Evolutionary conservation across 805 yeast genomes (phyloP).

Genomic region (Lipomyces yamanashiensis): DNA sequence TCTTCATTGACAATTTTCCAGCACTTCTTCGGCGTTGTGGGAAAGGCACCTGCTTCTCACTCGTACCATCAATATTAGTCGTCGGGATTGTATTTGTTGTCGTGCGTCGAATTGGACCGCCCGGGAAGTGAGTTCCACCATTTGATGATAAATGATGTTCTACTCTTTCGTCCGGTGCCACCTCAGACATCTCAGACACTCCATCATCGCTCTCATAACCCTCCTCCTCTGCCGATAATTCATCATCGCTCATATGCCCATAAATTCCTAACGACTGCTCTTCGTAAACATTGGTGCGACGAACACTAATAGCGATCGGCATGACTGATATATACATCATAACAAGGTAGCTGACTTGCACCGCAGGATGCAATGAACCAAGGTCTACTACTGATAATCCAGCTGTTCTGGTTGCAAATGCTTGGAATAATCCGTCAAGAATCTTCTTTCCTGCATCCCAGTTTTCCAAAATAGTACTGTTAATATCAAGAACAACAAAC

Average conservation of each 20-base stretch:
- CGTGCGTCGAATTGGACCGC: neutral
- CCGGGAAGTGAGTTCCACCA: neutral
- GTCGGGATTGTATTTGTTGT: neutral
- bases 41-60: neutral
- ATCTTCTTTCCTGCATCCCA: slow-evolving; percentile 71
- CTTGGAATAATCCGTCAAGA: slow-evolving; percentile 85
- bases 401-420: slow-evolving; percentile 91
- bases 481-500: slow-evolving; percentile 77
- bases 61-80: slow-evolving; percentile 2
- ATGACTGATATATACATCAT: slow-evolving; percentile 98
- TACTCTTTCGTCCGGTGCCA: neutral
- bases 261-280: slow-evolving; percentile 97
- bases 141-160: neutral
- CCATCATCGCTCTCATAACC: slow-evolving; percentile 29
- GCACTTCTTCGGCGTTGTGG: slow-evolving; percentile 7
- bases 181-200: slow-evolving; percentile 2
- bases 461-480: slow-evolving; percentile 55
- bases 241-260: slow-evolving; percentile 39
- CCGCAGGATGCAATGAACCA: slow-evolving; percentile 78
- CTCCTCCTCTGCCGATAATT: slow-evolving; percentile 30
- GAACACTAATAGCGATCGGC: slow-evolving; percentile 93
- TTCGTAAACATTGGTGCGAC: slow-evolving; percentile 97
- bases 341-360: slow-evolving; percentile 88
- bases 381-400: slow-evolving; percentile 81
- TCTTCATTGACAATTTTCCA: slow-evolving; percentile 8